Conservation (phyloP, 2,329 filamentous ascomycete species). For the Grosmannia penicillata region DNA sequence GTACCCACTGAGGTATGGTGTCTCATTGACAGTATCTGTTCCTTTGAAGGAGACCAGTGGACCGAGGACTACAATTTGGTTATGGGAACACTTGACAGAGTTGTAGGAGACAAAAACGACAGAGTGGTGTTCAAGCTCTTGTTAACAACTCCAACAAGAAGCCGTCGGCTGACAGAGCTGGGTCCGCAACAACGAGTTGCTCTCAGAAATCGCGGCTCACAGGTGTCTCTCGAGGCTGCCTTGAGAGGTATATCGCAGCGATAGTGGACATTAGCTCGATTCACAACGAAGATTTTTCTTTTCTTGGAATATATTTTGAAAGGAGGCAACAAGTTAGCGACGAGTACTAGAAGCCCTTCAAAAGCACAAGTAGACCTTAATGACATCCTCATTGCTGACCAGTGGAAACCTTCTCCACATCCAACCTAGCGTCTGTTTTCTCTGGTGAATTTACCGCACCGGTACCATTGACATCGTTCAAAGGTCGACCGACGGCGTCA, state of each 20-base stretch:
- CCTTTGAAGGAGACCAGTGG: slow-evolving; percentile 6
- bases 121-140: slow-evolving; percentile 15
- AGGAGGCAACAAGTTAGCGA: no score
- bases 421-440: not conserved
- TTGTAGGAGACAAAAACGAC: not conserved
- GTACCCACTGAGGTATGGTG: slow-evolving; percentile 4
- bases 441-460: not conserved
- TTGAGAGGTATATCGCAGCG: no score
- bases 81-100: not conserved
- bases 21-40: slow-evolving; percentile 8
- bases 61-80: slow-evolving; percentile 3
- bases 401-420: not conserved
- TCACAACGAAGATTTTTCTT: no score
- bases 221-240: no score
- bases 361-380: no score
- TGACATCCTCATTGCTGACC: no score
- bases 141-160: slow-evolving; percentile 13
- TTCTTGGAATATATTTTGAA: no score
- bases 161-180: not conserved
- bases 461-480: not conserved
- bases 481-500: slow-evolving; percentile 1
- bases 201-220: no score
- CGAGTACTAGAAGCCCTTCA: no score
- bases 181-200: not conserved
- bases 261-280: no score